These are phyloP conservation scores for Trichoderma arundinaceum DNA, from an alignment of 2,329 filamentous ascomycete genomes.

Conservation along the genomic window DNA sequence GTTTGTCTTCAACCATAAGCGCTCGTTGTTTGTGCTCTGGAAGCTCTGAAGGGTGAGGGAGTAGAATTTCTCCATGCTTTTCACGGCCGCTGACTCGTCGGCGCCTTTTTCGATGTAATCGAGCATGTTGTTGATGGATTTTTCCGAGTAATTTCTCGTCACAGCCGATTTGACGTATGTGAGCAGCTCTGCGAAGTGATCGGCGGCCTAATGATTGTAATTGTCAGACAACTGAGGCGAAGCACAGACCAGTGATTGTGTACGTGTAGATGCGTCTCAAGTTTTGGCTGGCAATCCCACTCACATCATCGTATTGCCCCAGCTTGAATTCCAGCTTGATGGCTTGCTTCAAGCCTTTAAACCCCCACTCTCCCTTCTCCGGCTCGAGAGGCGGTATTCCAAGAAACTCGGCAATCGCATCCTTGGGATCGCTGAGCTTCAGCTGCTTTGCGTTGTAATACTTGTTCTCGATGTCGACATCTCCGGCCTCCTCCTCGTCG, in stretches of 20 bases:
- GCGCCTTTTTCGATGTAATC: constrained; percentile 95
- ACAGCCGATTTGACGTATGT: constrained; percentile 98
- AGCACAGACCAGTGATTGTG: neutral
- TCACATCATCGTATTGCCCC: constrained; percentile 82
- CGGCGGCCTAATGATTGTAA: constrained; percentile 67
- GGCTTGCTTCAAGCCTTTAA: constrained; percentile 96
- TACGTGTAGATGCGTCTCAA: too few relatives aligned
- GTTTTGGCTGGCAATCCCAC: neutral
- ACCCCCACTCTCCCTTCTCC: constrained; percentile 98
- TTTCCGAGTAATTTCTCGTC: constrained; percentile 97
- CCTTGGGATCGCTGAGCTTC: constrained; percentile 83
- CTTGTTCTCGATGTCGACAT: constrained; percentile 98
- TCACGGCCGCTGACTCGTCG: constrained; percentile 69
- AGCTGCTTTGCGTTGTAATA: constrained; percentile 99
- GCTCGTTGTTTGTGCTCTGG: constrained; percentile 96
- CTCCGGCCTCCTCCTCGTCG: constrained; percentile 83
- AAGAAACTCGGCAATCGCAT: constrained; percentile 91
- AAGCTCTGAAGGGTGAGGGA: constrained; percentile 92
- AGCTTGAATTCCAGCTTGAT: constrained; percentile 97
- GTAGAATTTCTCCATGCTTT: constrained; percentile 94
- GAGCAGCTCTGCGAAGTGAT: constrained; percentile 92
- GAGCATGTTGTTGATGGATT: constrained; percentile 99
- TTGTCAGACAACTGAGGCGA: neutral
- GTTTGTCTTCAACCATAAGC: constrained; percentile 96
- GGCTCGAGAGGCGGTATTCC: constrained; percentile 81